Base-by-base conservation (phyloP, 1,284 basidiomycete species). In the Ganoderma resinaceum region DNA sequence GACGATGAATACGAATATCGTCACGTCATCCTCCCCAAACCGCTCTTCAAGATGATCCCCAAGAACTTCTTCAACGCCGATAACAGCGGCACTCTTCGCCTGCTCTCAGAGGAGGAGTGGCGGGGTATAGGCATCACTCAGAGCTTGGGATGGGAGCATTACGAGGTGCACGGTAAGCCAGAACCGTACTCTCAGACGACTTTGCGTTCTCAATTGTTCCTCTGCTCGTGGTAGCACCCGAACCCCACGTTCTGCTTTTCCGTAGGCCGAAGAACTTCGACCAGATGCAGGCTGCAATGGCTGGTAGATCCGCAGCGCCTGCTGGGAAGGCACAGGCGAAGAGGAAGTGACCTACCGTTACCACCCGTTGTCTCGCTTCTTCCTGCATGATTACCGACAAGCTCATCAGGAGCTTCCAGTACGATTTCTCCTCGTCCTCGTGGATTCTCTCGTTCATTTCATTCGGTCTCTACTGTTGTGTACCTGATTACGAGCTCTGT, bases 111-210 rank as follows among this genome's bases (percentile, higher is more conserved):
- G 79, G 81, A 88, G 53, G 97, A 99, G 81, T 99, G 97, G 97
- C 87, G 97, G 78, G 94, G 94, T 0, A 96, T 99, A 69, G 97
- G 97, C 14, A 98, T 98, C 76, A 95, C 94, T 38, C 97, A 98
- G 81, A 96, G 95, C 80, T 83, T 97, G 61, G 97, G 97, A 12
- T 99, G 97, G 97, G 94, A 96, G 78, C 96, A 98, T 77, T 98
- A 98, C 76, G 97, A 97, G 84, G 95, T 98, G 46, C 97, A 98
- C 78, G 94, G 95, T 96, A 75, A 77, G 91, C 37, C 37, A 16
- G 37, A 81, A 1, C 23, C 18, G 8, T 18, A 11, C 26, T 26
- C 49, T 26, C 42, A 23, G 5, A 35, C 7, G 52, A 11, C 16
- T 57, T n/a, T 40, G 9, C 20, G 14, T 23, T 42, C 52, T 31